phyloP scores from a whole-genome alignment of 495 filamentous ascomycete species.

The Usnea hakonensis region DNA sequence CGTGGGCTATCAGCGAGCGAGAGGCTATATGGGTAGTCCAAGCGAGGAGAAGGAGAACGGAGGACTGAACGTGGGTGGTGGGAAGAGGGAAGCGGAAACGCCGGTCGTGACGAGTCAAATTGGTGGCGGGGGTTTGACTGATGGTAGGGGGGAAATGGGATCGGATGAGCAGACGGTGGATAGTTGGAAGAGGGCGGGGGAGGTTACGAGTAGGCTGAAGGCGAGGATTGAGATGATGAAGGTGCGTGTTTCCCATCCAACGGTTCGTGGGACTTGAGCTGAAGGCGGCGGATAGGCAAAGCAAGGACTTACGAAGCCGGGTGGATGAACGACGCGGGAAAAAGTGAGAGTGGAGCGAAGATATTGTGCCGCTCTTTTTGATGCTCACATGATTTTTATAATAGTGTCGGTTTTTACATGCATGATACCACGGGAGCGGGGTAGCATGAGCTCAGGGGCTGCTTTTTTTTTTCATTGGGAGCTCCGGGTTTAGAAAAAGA shows the following conservation, averaged over 20 bases:
- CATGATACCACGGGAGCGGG: not conserved
- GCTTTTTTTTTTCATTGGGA: not conserved
- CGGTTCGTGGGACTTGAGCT: not conserved
- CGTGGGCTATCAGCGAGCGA: constrained; percentile 29
- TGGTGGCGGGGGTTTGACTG: constrained; percentile 3
- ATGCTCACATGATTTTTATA: not conserved
- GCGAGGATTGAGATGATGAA: constrained; percentile 89
- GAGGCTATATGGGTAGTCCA: constrained; percentile 64
- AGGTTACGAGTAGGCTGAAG: constrained; percentile 96
- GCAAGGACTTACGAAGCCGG: constrained; percentile 13
- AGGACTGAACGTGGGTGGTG: constrained; percentile 33
- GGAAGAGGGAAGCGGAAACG: constrained; percentile 17
- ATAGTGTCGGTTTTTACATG: not conserved
- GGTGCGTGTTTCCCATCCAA: constrained; percentile 35
- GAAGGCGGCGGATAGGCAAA: not conserved
- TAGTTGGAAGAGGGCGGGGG: constrained; percentile 96
- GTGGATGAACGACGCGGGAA: not conserved
- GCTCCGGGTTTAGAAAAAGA: not conserved
- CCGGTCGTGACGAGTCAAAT: constrained; percentile 25
- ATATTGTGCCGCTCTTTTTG: not conserved
- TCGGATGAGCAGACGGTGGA: constrained; percentile 58
- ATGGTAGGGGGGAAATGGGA: constrained; percentile 17
- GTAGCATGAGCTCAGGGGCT: not conserved
- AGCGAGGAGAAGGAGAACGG: constrained; percentile 81
- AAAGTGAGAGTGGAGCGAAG: not conserved